phyloP scores from a whole-genome alignment of 495 filamentous ascomycete species.

The Lepidopterella palustris region DNA sequence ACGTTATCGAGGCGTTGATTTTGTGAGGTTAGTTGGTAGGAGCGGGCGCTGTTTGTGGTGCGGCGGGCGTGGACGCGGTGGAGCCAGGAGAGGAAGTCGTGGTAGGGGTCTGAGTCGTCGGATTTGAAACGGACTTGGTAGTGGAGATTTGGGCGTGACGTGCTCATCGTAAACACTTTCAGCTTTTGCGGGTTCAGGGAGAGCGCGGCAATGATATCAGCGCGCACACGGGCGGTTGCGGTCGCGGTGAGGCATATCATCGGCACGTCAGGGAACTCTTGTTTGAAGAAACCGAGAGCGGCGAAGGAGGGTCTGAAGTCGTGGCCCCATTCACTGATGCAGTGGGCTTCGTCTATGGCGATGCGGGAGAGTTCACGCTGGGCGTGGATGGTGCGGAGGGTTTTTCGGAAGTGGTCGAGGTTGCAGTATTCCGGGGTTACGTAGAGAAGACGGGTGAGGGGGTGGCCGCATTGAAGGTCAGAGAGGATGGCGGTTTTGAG shows the following conservation, averaged over 20 bases:
- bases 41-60: conserved; percentile 40
- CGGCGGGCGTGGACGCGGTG: conserved; percentile 61
- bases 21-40: conserved; percentile 43
- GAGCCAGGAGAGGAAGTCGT: conserved; percentile 68
- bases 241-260: conserved; percentile 90
- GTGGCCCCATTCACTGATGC: conserved; percentile 97
- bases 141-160: conserved; percentile 77
- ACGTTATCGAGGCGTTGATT: conserved; percentile 56
- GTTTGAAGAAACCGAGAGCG: conserved; percentile 79
- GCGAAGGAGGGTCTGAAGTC: conserved; percentile 94
- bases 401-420: conserved; percentile 67
- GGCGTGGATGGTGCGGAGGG: conserved; percentile 63
- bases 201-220: conserved; percentile 71
- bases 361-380: conserved; percentile 80
- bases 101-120: conserved; percentile 62
- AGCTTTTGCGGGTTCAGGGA: conserved; percentile 54
- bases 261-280: conserved; percentile 71
- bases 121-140: conserved; percentile 85
- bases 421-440: conserved; percentile 88
- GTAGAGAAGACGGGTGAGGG: conserved; percentile 75
- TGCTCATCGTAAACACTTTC: conserved; percentile 73
- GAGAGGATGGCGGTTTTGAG: conserved; percentile 64
- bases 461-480: conserved; percentile 83
- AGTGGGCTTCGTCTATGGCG: conserved; percentile 92
- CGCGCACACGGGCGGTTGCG: conserved; percentile 69